A percentile compares a stretch with the other conserved stretches of the same genome.
These are phyloP conservation scores for Cryphonectria carpinicola DNA, from an alignment of 2,329 filamentous ascomycete species.

Conservation along the genomic window DNA sequence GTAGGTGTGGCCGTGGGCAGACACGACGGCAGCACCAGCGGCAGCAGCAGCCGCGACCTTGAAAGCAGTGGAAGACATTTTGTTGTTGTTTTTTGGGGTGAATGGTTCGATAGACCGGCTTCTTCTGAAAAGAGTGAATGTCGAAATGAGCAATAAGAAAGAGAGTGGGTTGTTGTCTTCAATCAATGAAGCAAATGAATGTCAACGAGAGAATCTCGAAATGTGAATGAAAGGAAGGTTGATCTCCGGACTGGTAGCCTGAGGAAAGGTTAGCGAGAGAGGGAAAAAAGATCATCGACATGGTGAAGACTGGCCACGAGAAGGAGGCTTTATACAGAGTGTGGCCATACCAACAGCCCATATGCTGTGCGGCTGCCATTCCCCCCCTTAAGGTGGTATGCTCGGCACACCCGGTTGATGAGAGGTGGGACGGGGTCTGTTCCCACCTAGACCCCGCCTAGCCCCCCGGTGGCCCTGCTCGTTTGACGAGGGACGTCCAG, in stretches of 20 bases:
- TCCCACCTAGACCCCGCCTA: not conserved
- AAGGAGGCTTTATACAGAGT: slow-evolving; percentile 20
- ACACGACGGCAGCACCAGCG: slow-evolving; percentile 32
- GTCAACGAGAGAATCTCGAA: slow-evolving; percentile 20
- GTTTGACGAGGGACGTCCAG: slow-evolving; percentile 1
- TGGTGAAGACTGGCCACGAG: not conserved
- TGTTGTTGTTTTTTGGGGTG: not conserved
- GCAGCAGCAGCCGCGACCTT: slow-evolving; percentile 24
- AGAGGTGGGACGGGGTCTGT: slow-evolving; percentile 1
- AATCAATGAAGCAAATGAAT: slow-evolving; percentile 30
- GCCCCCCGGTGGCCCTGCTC: slow-evolving; percentile 3
- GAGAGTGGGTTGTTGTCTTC: slow-evolving; percentile 19
- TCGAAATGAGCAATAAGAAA: not conserved
- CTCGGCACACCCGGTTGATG: not conserved
- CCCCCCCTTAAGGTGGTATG: not conserved
- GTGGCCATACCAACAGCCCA: not conserved
- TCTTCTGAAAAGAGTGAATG: slow-evolving; percentile 10
- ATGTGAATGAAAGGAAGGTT: slow-evolving; percentile 17
- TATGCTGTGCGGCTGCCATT: not conserved
- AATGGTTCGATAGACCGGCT: slow-evolving; percentile 23
- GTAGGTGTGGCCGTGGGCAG: slow-evolving; percentile 38
- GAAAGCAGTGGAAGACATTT: slow-evolving; percentile 21
- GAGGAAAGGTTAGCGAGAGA: slow-evolving; percentile 3
- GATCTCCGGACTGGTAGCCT: not conserved
- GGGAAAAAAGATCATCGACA: not conserved